Percentiles rank a stretch among this genome's conserved stretches.
phyloP scores from a whole-genome alignment of 2,329 filamentous ascomycete genomes.

The Xylaria sp. region DNA sequence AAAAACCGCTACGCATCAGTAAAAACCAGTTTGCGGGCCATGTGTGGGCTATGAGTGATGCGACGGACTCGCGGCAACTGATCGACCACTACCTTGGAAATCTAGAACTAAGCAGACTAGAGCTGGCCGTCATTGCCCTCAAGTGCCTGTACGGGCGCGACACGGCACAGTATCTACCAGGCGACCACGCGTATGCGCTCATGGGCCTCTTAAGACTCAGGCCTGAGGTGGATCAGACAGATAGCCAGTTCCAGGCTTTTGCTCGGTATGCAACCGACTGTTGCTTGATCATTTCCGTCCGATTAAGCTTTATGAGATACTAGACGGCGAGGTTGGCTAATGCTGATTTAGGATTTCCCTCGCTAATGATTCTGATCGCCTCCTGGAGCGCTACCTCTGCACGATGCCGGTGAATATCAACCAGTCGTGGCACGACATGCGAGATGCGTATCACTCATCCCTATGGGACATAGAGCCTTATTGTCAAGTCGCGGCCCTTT shows the following conservation, averaged over 20 bases:
- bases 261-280: background rate
- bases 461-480: conserved; percentile 5
- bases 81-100: conserved; percentile 1
- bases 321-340: background rate
- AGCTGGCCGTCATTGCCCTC: background rate
- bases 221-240: background rate
- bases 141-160: background rate
- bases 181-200: background rate
- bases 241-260: conserved; percentile 5
- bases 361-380: background rate
- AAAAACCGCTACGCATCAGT: background rate
- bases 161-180: background rate
- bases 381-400: conserved; percentile 1
- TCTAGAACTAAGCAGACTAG: background rate
- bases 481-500: background rate
- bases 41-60: background rate
- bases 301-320: background rate
- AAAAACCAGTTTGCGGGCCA: background rate
- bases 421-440: background rate
- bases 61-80: background rate
- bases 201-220: background rate
- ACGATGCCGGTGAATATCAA: background rate
- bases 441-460: background rate
- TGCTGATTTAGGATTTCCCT: background rate
- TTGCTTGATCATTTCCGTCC: too few species aligned